Percentiles rank a stretch among this genome's conserved stretches.
Conservation (phyloP, 1,139 yeast species). For the Yamadazyma siamensis region DNA sequence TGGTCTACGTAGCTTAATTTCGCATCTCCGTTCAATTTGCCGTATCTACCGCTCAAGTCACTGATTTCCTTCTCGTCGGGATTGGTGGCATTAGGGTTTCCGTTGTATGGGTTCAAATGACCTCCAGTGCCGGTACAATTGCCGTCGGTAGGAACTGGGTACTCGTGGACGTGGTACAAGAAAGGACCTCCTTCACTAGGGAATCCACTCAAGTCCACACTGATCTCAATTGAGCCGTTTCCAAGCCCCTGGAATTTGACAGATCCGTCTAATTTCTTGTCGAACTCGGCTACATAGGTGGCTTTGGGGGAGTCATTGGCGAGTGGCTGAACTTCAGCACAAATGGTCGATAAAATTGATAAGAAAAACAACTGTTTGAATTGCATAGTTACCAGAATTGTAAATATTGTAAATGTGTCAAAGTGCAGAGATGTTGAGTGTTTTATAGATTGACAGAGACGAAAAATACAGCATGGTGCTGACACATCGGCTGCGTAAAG, state of each 20-base stretch:
- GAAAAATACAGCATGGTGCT: too few relatives aligned
- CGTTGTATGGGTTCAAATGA: constrained; percentile 42
- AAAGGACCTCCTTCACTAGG: constrained; percentile 41
- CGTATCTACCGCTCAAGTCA: constrained; percentile 44
- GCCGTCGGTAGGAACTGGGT: constrained; percentile 37
- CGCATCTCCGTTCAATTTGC: constrained; percentile 26
- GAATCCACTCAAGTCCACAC: constrained; percentile 30
- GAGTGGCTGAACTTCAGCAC: constrained; percentile 18
- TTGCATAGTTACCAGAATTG: too few relatives aligned
- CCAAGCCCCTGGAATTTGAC: constrained; percentile 28
- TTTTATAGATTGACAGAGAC: too few relatives aligned
- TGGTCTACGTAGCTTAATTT: constrained; percentile 27
- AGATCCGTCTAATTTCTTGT: constrained; percentile 21
- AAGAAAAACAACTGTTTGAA: constrained; percentile 11
- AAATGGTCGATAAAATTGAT: constrained; percentile 11
- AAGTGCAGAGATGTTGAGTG: too few relatives aligned
- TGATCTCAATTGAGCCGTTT: constrained; percentile 32
- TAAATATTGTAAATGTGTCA: too few relatives aligned
- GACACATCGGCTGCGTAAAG: too few relatives aligned
- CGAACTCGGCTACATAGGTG: constrained; percentile 16
- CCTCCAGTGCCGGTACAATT: constrained; percentile 36
- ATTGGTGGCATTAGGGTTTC: constrained; percentile 24
- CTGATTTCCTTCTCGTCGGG: constrained; percentile 32
- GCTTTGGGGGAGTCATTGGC: constrained; percentile 19
- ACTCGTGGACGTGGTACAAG: constrained; percentile 39